Evolutionary conservation across 139 green algal genomes (phyloP).

Genomic region (Tetraselmis chui): DNA sequence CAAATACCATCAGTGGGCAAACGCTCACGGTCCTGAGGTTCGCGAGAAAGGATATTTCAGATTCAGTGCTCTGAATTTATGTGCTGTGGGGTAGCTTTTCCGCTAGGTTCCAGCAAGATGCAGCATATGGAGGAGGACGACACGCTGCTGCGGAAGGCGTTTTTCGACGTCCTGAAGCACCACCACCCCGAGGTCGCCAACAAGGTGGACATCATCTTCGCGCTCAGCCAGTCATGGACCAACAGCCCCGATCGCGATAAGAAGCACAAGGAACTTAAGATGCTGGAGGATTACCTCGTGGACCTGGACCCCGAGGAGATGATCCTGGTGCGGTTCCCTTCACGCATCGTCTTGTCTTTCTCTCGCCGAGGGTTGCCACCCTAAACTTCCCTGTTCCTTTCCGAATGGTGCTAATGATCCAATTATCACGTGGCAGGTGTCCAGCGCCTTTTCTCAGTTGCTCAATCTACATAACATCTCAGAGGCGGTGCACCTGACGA

Average conservation of each 20-base stretch:
- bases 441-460: slow-evolving; percentile 78
- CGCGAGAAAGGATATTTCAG: too few species aligned
- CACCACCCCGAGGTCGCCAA: slow-evolving; percentile 69
- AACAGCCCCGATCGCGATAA: slow-evolving; percentile 37
- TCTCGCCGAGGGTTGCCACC: not conserved
- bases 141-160: slow-evolving; percentile 51
- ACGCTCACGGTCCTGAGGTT: too few species aligned
- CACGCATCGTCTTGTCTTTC: not conserved
- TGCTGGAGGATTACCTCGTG: slow-evolving; percentile 64
- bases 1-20: too few species aligned
- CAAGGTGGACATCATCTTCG: slow-evolving; percentile 79
- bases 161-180: slow-evolving; percentile 62
- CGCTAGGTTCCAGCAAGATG: too few species aligned
- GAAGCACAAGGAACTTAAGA: slow-evolving; percentile 64
- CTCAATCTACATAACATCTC: slow-evolving; percentile 91
- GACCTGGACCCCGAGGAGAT: slow-evolving; percentile 69
- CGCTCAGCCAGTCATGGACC: slow-evolving; percentile 62
- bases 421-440: slow-evolving; percentile 43
- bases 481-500: slow-evolving; percentile 51
- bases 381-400: not conserved
- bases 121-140: slow-evolving; percentile 54
- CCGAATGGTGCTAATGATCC: not conserved
- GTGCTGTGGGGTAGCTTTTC: too few species aligned
- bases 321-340: slow-evolving; percentile 57
- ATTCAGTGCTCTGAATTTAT: too few species aligned